Evolutionary conservation across 345 rosid species (phyloP).

Genomic region (Aegle marmelos): DNA sequence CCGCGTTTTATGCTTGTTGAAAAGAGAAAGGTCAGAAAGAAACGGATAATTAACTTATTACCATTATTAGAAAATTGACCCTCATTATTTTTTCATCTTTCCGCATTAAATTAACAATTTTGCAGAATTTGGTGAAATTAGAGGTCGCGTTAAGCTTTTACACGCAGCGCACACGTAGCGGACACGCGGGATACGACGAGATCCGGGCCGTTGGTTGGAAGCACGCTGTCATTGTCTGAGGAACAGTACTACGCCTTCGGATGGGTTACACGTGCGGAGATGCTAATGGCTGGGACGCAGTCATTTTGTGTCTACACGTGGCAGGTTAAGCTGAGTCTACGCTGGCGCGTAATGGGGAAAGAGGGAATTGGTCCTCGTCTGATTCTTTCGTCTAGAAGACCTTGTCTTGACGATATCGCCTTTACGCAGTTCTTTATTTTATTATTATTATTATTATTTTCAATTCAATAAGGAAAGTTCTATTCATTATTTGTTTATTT

Average conservation of each 20-base stretch:
- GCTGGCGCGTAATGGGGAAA: slow-evolving; percentile 25
- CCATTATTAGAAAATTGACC: background rate
- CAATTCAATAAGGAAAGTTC: too few species aligned
- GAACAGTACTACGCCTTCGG: background rate
- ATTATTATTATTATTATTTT: too few species aligned
- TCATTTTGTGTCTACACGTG: slow-evolving; percentile 8
- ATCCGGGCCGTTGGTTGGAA: slow-evolving; percentile 16
- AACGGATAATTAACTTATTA: background rate
- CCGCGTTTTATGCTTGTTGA: slow-evolving; percentile 29
- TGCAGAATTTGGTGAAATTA: too few species aligned
- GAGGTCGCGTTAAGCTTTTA: background rate
- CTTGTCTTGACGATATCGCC: slow-evolving; percentile 5
- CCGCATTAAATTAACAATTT: background rate
- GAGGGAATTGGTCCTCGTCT: slow-evolving; percentile 15
- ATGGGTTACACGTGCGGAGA: background rate
- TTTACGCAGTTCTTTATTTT: background rate
- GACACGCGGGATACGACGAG: background rate
- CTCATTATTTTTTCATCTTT: background rate
- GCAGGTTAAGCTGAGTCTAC: slow-evolving; percentile 19
- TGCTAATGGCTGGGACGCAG: background rate
- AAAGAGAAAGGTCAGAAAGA: slow-evolving; percentile 12
- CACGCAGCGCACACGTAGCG: slow-evolving; percentile 14
- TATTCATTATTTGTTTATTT: background rate
- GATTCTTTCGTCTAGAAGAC: slow-evolving; percentile 11
- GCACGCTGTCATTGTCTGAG: background rate